phyloP scores from a whole-genome alignment of 257 asterid genomes.

The Capsicum chinense region DNA sequence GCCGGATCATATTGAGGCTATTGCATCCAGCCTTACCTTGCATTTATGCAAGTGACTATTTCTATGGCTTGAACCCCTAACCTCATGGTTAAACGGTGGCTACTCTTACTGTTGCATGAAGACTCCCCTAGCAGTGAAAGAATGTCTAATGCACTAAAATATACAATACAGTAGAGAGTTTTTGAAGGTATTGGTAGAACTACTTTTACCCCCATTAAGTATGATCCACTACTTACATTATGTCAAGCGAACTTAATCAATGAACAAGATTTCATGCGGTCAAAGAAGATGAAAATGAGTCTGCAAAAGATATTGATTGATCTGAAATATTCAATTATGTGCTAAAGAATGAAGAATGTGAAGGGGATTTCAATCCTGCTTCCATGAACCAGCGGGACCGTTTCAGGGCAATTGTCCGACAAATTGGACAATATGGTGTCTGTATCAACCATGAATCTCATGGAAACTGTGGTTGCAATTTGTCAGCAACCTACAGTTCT shows the following conservation, averaged over 20 bases:
- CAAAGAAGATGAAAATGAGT: neutral
- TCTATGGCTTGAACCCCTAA: neutral
- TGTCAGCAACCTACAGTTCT: neutral
- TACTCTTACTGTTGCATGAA: neutral
- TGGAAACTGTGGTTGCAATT: constrained; percentile 9
- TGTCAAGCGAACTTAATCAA: neutral
- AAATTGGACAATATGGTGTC: neutral
- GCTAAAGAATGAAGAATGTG: neutral
- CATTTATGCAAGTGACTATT: neutral
- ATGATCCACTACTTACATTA: neutral
- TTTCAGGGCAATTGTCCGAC: neutral
- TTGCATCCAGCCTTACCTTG: neutral
- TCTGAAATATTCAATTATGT: neutral
- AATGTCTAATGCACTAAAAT: neutral
- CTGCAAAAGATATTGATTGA: neutral
- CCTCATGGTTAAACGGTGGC: neutral
- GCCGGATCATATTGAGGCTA: neutral
- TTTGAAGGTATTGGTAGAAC: neutral
- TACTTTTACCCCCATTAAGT: neutral
- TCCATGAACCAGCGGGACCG: neutral
- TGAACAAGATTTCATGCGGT: neutral
- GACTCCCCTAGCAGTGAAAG: neutral
- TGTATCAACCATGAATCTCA: neutral
- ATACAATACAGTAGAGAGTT: neutral
- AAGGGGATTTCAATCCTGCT: neutral